Conservation (phyloP, 352 stramenopile species). For the Phytophthora podocarpi region DNA sequence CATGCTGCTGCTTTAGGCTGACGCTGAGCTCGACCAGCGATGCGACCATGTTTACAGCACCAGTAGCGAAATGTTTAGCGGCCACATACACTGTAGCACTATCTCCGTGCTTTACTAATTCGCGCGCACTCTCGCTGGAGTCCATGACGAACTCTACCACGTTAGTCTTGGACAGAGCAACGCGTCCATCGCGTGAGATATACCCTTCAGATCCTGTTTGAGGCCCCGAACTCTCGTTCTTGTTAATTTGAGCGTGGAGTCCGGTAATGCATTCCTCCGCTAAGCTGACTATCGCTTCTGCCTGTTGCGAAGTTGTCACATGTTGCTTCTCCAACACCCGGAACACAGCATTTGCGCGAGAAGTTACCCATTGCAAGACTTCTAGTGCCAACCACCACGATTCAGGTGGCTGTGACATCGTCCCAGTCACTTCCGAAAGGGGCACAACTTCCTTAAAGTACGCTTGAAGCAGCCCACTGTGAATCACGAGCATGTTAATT, state of each 20-base stretch:
- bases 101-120: slow-evolving; percentile 28
- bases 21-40: slow-evolving; percentile 41
- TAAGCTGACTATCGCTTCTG: slow-evolving; percentile 29
- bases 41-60: slow-evolving; percentile 37
- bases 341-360: slow-evolving; percentile 34
- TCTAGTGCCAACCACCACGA: slow-evolving; percentile 56
- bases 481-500: slow-evolving; percentile 47
- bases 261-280: slow-evolving; percentile 27
- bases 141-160: slow-evolving; percentile 47
- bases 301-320: slow-evolving; percentile 25
- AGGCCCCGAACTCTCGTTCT: not conserved
- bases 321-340: slow-evolving; percentile 34
- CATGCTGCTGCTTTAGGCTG: slow-evolving; percentile 16
- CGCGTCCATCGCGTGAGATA: slow-evolving; percentile 19
- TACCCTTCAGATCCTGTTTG: slow-evolving; percentile 1
- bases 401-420: too few relatives aligned
- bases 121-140: slow-evolving; percentile 46
- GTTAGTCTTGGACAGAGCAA: slow-evolving; percentile 28
- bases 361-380: slow-evolving; percentile 49
- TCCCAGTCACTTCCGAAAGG: not conserved
- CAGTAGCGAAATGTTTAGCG: slow-evolving; percentile 27
- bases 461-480: slow-evolving; percentile 45
- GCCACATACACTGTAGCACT: slow-evolving; percentile 25
- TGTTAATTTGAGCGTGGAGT: slow-evolving; percentile 34
- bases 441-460: slow-evolving; percentile 39